phyloP scores from a whole-genome alignment of 1,139 yeast species.

The Suhomyces anneliseae region DNA sequence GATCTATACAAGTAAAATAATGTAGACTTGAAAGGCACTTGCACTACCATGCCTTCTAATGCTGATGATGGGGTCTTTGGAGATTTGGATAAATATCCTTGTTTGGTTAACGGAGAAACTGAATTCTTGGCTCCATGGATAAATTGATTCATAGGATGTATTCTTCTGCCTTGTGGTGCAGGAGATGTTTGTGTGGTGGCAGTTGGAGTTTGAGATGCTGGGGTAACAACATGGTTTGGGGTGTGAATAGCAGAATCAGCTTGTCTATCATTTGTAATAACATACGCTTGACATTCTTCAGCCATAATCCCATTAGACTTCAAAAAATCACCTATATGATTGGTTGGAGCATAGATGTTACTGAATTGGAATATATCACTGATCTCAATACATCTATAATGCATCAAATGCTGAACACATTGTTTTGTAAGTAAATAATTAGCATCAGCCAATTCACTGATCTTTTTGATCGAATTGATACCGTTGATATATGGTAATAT shows the following conservation, averaged over 20 bases:
- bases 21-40: constrained; percentile 61
- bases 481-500: constrained; percentile 88
- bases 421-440: constrained; percentile 77
- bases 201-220: constrained; percentile 7
- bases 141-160: constrained; percentile 10
- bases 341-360: constrained; percentile 87
- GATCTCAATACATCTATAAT: constrained; percentile 80
- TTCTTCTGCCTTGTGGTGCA: constrained; percentile 5
- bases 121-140: constrained; percentile 7
- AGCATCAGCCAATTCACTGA: constrained; percentile 79
- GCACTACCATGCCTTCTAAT: constrained; percentile 15
- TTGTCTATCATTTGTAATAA: constrained; percentile 32
- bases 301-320: constrained; percentile 60
- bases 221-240: constrained; percentile 7
- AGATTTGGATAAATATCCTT: constrained; percentile 10
- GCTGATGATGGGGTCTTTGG: constrained; percentile 12
- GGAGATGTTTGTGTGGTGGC: constrained; percentile 3
- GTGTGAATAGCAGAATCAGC: constrained; percentile 7
- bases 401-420: constrained; percentile 88
- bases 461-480: constrained; percentile 73
- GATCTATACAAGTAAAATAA: constrained; percentile 77
- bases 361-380: constrained; percentile 87
- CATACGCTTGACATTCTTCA: constrained; percentile 84
- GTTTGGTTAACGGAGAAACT: constrained; percentile 13
- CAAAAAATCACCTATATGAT: constrained; percentile 67